Percentiles rank a stretch among this genome's conserved stretches.
phyloP scores from a whole-genome alignment of 345 rosid genomes.

The Acer saccharum region DNA sequence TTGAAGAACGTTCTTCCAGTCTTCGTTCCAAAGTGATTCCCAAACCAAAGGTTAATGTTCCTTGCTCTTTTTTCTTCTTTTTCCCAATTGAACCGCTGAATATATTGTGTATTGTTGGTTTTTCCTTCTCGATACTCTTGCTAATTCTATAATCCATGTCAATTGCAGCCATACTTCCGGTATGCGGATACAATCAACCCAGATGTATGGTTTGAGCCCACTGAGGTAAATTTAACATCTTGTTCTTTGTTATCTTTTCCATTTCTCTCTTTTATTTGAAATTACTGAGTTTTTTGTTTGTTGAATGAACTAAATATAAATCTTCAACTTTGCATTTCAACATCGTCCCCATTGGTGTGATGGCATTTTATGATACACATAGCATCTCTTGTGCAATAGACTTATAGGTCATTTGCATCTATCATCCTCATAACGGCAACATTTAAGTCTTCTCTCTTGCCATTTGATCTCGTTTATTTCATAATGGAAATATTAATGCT shows the following conservation, averaged over 20 bases:
- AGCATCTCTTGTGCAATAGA: background rate
- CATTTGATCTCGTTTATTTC: background rate
- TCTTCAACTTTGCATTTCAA: background rate
- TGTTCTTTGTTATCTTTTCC: background rate
- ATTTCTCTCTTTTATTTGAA: background rate
- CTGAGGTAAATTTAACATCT: conserved; percentile 59
- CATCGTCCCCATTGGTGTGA: background rate
- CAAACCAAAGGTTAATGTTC: conserved; percentile 67
- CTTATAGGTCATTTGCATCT: background rate
- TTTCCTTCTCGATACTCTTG: conserved; percentile 2
- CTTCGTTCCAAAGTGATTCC: conserved; percentile 80
- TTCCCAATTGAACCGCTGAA: background rate
- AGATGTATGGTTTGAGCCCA: conserved; percentile 94
- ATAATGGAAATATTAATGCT: background rate
- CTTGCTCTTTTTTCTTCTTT: conserved; percentile 9
- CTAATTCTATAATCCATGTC: conserved; percentile 17
- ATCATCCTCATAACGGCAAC: background rate
- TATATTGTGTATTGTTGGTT: background rate
- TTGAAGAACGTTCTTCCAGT: conserved; percentile 82
- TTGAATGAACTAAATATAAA: background rate
- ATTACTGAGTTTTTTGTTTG: background rate
- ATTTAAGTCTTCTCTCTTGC: background rate
- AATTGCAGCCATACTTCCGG: conserved; percentile 73
- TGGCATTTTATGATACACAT: background rate
- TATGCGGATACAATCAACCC: conserved; percentile 67